These are phyloP conservation scores for Diutina neorugosa DNA, from an alignment of 1,139 yeast genomes.

Conservation along the genomic window DNA sequence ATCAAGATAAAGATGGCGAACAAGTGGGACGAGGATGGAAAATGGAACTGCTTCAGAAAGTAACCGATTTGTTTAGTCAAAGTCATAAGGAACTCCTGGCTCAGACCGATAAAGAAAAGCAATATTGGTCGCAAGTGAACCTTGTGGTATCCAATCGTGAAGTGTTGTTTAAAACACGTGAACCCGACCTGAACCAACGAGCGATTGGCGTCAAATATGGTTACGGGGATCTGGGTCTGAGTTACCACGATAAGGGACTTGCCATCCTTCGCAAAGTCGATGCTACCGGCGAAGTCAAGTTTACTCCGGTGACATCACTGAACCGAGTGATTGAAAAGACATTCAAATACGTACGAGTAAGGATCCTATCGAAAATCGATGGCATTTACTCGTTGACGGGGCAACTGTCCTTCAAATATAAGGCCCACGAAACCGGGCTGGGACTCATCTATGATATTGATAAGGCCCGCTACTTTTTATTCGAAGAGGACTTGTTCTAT, in stretches of 20 bases:
- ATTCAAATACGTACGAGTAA: conserved; percentile 37
- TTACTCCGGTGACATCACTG: conserved; percentile 16
- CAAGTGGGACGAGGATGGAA: conserved; percentile 80
- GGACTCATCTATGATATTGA: conserved; percentile 37
- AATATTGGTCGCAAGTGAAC: conserved; percentile 60
- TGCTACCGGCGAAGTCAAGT: conserved; percentile 21
- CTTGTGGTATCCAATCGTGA: conserved; percentile 47
- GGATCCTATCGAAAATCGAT: conserved; percentile 40
- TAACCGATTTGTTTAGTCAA: conserved; percentile 37
- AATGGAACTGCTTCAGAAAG: conserved; percentile 48
- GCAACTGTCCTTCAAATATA: conserved; percentile 12
- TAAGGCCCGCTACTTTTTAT: conserved; percentile 56
- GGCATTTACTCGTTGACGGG: conserved; percentile 40
- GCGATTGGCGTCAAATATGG: conserved; percentile 79
- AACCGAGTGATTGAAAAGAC: conserved; percentile 13
- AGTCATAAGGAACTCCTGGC: conserved; percentile 40
- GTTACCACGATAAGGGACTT: conserved; percentile 58
- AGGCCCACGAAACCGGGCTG: neutral
- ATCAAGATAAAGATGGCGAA: conserved; percentile 18
- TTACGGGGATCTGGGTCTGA: conserved; percentile 83
- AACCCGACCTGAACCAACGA: conserved; percentile 31
- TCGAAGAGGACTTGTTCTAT: conserved; percentile 74
- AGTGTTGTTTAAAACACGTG: conserved; percentile 58
- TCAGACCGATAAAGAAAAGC: conserved; percentile 51
- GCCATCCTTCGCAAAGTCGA: conserved; percentile 45